Evolutionary conservation across 345 rosid species (phyloP), one percentile per base, ranked within the genome.

Genomic region (Salix koriyanagi): DNA sequence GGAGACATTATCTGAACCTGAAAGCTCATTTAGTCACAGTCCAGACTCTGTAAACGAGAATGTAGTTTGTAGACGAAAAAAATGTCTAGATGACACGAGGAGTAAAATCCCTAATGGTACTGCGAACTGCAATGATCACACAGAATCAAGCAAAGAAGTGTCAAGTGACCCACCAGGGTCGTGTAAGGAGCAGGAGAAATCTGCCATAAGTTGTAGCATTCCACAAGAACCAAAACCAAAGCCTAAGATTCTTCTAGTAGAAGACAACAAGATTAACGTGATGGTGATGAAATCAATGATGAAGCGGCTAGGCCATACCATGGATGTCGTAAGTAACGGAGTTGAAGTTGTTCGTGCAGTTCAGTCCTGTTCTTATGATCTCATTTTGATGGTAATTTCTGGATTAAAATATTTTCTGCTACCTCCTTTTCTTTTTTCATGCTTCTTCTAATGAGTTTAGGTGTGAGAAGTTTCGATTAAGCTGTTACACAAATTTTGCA

Each of bases 181-280:
- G 69, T 69, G 82, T 78, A 82, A 61, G 15, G 83, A 60, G 72
- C 77, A 77, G 74, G 92, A 87, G 67, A 88, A 80, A 75, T 32
- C 84, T 2, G 80, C 77, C 36, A 66, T 21, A 69, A 64, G 36
- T 72, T 83, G 82, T 41, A 65, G 77, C 76, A 68, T 72, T 32
- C 69, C 77, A 70, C 86, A 78, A 85, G 75, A 26, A 77, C 23
- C 87, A 41, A 79, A 73, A 23, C n/a, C 83, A 60, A 86, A 77
- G 82, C 97, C 99, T 30, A 91, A 86, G 88, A 93, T 95, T 70
- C 91, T 94, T 64, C 95, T 94, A n/a, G 98, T 91, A 60, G 98
- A 94, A 87, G 98, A 94, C 80, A 93, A 93, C 83, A 93, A 89
- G 83, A 90, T 93, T 76, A 95, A 95, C 82, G 89, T 93, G 74